Conservation (phyloP, 805 yeast species). For the Cyberlindnera lachancei region DNA sequence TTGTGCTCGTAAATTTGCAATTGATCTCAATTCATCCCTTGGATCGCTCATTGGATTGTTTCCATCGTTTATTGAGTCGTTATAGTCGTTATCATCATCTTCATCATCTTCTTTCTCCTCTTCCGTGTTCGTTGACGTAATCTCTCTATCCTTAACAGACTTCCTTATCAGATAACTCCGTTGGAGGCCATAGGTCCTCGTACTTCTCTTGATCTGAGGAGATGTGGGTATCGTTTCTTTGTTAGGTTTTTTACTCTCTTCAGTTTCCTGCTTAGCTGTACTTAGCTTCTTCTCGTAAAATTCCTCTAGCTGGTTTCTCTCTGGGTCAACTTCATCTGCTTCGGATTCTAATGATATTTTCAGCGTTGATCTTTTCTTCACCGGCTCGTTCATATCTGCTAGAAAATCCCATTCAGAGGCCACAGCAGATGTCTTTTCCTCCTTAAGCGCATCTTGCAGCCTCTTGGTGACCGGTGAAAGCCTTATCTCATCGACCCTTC, state of each 20-base stretch:
- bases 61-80: constrained; percentile 2
- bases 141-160: too few relatives aligned
- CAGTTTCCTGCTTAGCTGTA: too few relatives aligned
- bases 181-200: constrained; percentile 23
- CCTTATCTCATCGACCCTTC: not conserved
- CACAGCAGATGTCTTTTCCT: not conserved
- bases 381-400: not conserved
- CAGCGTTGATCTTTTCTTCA: constrained; percentile 1
- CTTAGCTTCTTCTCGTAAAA: constrained; percentile 11
- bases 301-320: constrained; percentile 8
- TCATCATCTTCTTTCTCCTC: constrained; percentile 6
- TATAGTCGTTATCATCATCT: constrained; percentile 1
- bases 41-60: constrained; percentile 2
- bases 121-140: too few relatives aligned
- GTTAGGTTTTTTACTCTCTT: not conserved
- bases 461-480: not conserved
- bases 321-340: constrained; percentile 4
- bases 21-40: constrained; percentile 21
- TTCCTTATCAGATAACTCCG: constrained; percentile 21
- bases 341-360: constrained; percentile 7
- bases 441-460: not conserved
- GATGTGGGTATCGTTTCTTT: not conserved
- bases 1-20: constrained; percentile 25
- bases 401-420: constrained; percentile 4
- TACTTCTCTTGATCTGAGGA: constrained; percentile 6